Conservation (phyloP, 768 basidiomycete species). For the Phaeotremella skinneri region DNA sequence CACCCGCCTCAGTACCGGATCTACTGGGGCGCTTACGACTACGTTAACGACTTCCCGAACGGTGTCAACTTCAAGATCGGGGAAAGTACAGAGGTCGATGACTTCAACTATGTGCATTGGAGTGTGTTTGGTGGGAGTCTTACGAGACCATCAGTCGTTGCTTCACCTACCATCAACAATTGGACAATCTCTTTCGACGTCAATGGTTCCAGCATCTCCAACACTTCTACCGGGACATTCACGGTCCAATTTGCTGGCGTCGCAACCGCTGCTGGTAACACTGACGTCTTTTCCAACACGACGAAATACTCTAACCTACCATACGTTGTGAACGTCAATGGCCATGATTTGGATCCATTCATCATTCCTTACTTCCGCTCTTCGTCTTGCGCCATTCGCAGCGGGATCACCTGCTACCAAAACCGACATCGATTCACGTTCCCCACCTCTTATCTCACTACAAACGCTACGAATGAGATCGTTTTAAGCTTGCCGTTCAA, state of each 20-base stretch:
- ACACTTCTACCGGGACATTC: constrained; percentile 17
- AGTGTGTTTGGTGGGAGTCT: constrained; percentile 22
- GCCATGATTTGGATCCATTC: constrained; percentile 12
- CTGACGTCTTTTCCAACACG: constrained; percentile 15
- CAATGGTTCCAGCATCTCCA: constrained; percentile 5
- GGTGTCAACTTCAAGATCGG: constrained; percentile 37
- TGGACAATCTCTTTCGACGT: constrained; percentile 25
- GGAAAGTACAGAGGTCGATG: constrained; percentile 14
- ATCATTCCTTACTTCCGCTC: constrained; percentile 27
- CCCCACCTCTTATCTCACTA: constrained; percentile 5
- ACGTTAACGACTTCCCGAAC: constrained; percentile 32
- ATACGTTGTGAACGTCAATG: constrained; percentile 24
- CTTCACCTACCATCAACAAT: constrained; percentile 17
- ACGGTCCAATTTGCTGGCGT: constrained; percentile 27
- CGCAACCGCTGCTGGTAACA: constrained; percentile 22
- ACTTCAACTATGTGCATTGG: constrained; percentile 36
- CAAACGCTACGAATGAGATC: constrained; percentile 1
- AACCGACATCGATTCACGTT: constrained; percentile 11
- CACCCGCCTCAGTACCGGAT: constrained; percentile 31
- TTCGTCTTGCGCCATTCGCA: constrained; percentile 24
- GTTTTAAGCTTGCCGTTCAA: constrained; percentile 17
- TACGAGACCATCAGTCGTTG: constrained; percentile 2
- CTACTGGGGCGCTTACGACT: constrained; percentile 41
- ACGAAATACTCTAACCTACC: constrained; percentile 16
- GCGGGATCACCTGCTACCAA: constrained; percentile 23